Evolutionary conservation across 495 filamentous ascomycete genomes (phyloP).

Genomic region (Tuber microsphaerosporum): DNA sequence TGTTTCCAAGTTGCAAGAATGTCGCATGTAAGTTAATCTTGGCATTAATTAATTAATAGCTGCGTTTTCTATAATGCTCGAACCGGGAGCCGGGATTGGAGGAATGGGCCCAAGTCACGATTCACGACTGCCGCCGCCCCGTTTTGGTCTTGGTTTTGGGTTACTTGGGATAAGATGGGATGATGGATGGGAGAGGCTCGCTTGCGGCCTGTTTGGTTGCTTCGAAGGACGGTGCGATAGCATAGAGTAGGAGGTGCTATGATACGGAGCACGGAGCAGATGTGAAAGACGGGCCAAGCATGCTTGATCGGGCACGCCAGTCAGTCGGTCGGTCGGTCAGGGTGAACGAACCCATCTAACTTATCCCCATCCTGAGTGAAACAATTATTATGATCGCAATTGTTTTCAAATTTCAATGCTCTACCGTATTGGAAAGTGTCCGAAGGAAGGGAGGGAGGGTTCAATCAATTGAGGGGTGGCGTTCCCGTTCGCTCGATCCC

Average conservation of each 20-base stretch:
- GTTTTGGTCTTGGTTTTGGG: neutral
- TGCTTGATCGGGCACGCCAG: neutral
- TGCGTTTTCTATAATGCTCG: no score
- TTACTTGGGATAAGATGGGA: neutral
- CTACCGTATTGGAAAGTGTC: neutral
- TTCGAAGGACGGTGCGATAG: neutral
- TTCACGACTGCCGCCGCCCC: no score
- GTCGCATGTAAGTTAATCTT: no score
- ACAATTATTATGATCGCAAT: neutral
- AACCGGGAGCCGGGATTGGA: neutral
- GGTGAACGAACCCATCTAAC: neutral
- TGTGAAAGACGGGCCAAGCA: neutral
- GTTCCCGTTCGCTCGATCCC: neutral
- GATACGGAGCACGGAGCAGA: neutral
- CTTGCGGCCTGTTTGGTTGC: neutral
- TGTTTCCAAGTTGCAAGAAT: no score
- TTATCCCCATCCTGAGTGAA: neutral
- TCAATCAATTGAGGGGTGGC: neutral
- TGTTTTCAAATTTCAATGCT: neutral
- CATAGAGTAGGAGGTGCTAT: neutral
- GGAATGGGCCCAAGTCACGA: neutral
- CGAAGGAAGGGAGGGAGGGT: neutral
- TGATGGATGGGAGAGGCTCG: neutral
- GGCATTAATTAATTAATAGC: no score
- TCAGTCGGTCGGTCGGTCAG: neutral